Conservation (phyloP, 768 basidiomycete species). For the Boletus fagicola region DNA sequence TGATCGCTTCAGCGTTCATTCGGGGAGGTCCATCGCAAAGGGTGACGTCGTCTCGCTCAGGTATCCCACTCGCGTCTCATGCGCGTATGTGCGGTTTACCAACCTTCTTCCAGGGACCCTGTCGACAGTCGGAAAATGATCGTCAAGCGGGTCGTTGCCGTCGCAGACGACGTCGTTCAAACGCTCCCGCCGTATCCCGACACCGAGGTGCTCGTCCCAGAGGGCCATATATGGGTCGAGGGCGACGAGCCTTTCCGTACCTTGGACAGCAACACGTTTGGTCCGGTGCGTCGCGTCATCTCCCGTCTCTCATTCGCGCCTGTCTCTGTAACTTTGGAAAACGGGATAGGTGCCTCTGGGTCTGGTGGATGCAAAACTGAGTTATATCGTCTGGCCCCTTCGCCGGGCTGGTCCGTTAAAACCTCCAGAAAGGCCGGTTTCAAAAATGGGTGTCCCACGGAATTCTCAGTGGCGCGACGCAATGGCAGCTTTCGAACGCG, state of each 20-base stretch:
- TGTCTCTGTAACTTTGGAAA: neutral
- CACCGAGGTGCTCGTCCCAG: conserved; percentile 50
- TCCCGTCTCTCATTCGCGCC: neutral
- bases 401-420: conserved; percentile 42
- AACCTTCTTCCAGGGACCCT: conserved; percentile 33
- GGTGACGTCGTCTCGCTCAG: conserved; percentile 67
- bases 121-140: too few species aligned
- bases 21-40: conserved; percentile 39
- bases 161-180: conserved; percentile 60
- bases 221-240: conserved; percentile 75
- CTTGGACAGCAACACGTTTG: conserved; percentile 71
- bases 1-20: conserved; percentile 46
- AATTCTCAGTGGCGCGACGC: conserved; percentile 26
- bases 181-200: conserved; percentile 70
- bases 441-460: conserved; percentile 20
- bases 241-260: conserved; percentile 44
- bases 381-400: conserved; percentile 52
- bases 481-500: conserved; percentile 34
- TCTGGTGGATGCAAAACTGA: conserved; percentile 50
- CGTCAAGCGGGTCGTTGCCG: conserved; percentile 49
- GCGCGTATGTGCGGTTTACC: too few species aligned
- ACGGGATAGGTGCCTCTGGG: conserved; percentile 39
- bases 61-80: conserved; percentile 25
- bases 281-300: conserved; percentile 48
- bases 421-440: conserved; percentile 19